phyloP scores from a whole-genome alignment of 805 yeast species.

The Kodamaea sagamina region DNA sequence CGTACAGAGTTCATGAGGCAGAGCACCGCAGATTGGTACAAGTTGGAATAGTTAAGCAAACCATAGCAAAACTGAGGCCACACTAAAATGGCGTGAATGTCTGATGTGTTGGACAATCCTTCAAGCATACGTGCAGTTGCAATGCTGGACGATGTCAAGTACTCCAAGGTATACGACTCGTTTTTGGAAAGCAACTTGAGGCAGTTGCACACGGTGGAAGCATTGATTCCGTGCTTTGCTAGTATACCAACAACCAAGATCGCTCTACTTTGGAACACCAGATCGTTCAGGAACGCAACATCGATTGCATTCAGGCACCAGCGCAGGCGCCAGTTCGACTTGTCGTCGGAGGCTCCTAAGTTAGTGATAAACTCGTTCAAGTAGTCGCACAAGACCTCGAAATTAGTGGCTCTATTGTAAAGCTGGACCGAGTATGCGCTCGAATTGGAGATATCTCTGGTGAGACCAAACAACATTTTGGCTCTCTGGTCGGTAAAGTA shows the following conservation, averaged over 20 bases:
- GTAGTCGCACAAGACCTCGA: constrained; percentile 61
- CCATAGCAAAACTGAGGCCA: constrained; percentile 47
- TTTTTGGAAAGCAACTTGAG: constrained; percentile 29
- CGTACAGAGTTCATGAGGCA: constrained; percentile 30
- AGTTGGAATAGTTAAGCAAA: constrained; percentile 28
- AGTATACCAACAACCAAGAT: constrained; percentile 69
- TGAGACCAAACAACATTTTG: constrained; percentile 68
- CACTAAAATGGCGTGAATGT: constrained; percentile 48
- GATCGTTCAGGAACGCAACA: constrained; percentile 55
- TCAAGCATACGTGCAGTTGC: constrained; percentile 50
- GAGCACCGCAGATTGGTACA: constrained; percentile 37
- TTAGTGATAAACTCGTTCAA: constrained; percentile 54
- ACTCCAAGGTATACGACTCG: constrained; percentile 27
- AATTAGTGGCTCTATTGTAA: constrained; percentile 44
- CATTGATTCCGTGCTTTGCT: constrained; percentile 62
- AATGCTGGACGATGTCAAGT: constrained; percentile 41
- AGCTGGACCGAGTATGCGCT: constrained; percentile 37
- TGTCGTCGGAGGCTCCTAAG: constrained; percentile 48
- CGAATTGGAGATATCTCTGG: constrained; percentile 43
- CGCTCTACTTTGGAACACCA: constrained; percentile 68
- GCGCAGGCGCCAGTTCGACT: constrained; percentile 58
- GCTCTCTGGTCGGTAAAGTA: constrained; percentile 62
- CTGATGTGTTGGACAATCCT: constrained; percentile 49
- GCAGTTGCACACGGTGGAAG: constrained; percentile 43
- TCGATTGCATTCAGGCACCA: constrained; percentile 68